Conservation (phyloP, 164 flowering plant species). For the Berberis thunbergii region DNA sequence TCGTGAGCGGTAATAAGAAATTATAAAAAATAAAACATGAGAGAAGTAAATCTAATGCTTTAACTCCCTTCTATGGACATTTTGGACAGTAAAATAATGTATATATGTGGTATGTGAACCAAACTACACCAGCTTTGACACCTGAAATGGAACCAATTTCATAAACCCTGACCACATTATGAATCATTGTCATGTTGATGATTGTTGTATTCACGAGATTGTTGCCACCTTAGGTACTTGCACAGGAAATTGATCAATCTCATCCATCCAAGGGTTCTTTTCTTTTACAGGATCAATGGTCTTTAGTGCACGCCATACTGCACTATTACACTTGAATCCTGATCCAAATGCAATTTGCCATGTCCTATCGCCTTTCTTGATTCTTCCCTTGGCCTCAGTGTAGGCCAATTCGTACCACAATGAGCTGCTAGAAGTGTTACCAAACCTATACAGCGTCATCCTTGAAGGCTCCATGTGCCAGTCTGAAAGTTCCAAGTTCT, state of each 20-base stretch:
- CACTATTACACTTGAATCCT: conserved; percentile 15
- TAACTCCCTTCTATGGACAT: too few species aligned
- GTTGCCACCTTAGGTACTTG: conserved; percentile 1
- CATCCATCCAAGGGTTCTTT: conserved; percentile 13
- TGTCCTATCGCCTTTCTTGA: conserved; percentile 6
- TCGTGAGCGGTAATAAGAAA: too few species aligned
- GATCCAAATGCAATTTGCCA: conserved; percentile 17
- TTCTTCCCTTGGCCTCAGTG: conserved; percentile 11
- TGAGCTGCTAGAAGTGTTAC: conserved; percentile 14
- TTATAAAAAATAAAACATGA: too few species aligned
- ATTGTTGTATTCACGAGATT: neutral
- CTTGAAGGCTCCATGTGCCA: conserved; percentile 13
- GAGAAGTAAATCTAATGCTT: too few species aligned
- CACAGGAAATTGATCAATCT: conserved; percentile 13
- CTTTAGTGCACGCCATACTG: conserved; percentile 11
- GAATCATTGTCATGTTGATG: too few species aligned
- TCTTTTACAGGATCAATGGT: conserved; percentile 6
- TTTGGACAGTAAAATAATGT: too few species aligned
- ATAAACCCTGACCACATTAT: too few species aligned
- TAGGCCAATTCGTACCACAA: conserved; percentile 16
- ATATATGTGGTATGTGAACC: too few species aligned
- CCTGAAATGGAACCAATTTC: too few species aligned
- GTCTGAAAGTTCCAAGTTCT: conserved; percentile 1
- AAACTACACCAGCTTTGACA: too few species aligned
- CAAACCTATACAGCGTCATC: conserved; percentile 15